A percentile compares a stretch with the other conserved stretches of the same genome.
Evolutionary conservation across 192 early-diverging fungal species (phyloP).

Genomic region (Coemansia sp.): DNA sequence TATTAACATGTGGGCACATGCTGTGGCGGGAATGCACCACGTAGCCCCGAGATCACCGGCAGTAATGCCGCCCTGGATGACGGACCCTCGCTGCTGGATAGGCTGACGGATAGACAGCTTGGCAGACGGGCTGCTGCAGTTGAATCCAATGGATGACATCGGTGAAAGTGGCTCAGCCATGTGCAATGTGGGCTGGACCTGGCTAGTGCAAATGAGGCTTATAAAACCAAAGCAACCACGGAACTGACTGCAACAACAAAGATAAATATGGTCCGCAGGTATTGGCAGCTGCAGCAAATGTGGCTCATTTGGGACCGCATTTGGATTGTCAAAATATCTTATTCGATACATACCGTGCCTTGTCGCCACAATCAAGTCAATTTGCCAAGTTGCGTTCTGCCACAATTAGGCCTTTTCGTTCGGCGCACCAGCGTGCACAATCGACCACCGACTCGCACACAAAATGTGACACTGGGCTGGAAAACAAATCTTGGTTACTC

Average conservation of each 20-base stretch:
- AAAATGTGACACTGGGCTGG: background rate
- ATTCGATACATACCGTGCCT: background rate
- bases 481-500: background rate
- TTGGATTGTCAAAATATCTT: conserved; percentile 1
- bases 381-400: background rate
- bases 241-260: background rate
- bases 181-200: background rate
- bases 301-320: background rate
- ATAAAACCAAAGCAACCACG: background rate
- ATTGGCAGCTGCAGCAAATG: background rate
- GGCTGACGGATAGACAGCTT: background rate
- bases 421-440: background rate
- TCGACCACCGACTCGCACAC: background rate
- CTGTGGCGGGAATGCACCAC: background rate
- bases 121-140: background rate
- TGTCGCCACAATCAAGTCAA: background rate
- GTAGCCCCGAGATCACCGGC: background rate
- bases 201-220: background rate
- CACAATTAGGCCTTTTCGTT: background rate
- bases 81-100: background rate
- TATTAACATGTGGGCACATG: background rate
- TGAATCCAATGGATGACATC: background rate
- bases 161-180: background rate
- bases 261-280: background rate
- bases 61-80: background rate